Evolutionary conservation across 2,329 filamentous ascomycete genomes (phyloP), one percentile per base, ranked within the genome.

Genomic region (Elsinoe australis): DNA sequence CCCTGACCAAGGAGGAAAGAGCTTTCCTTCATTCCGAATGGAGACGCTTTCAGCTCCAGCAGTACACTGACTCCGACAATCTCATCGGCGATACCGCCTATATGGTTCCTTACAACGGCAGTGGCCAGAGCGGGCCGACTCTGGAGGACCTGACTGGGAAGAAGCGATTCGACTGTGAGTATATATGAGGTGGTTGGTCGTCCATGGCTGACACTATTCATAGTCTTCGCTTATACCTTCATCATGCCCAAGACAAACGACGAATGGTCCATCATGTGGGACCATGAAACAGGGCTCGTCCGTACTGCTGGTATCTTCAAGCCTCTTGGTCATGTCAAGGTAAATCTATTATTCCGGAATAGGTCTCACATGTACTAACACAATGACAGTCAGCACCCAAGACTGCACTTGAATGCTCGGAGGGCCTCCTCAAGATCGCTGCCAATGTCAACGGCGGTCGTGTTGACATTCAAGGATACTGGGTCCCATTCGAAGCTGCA

Each of bases 301-400:
- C 82, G 90, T 53, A 94, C 94, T 66, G 95, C 89, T 2, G 85
- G 88, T 21, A 86, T 96, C 62, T 96, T 96, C 75, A 95, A 95
- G 65, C 88, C 85, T 55, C 83, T 82, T 62, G 81, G 83, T 54
- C 90, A 90, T 61, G 77, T 83, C 54, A 98, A 98, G 80, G 90
- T 88, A 63, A 61, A 71, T 58, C 29, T 26, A 2, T 17, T 19
- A 45, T 6, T 41, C 39, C 12, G 14, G 5, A 9, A 6, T 14
- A 14, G n/a, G n/a, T n/a, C n/a, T n/a, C 32, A 24, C 47, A 42
- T 22, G 19, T 41, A 58, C 45, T 22, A 18, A 49, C 26, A n/a
- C 5, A 3, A 14, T 7, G 8, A 4, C 58, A 95, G 90, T 95
- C 90, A 1, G 84, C 83, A 15, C 89, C 90, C 1, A 86, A 83